Evolutionary conservation across 106 monocot species (phyloP), one percentile per base, ranked within the genome.

Genomic region (Iris macrosiphon): DNA sequence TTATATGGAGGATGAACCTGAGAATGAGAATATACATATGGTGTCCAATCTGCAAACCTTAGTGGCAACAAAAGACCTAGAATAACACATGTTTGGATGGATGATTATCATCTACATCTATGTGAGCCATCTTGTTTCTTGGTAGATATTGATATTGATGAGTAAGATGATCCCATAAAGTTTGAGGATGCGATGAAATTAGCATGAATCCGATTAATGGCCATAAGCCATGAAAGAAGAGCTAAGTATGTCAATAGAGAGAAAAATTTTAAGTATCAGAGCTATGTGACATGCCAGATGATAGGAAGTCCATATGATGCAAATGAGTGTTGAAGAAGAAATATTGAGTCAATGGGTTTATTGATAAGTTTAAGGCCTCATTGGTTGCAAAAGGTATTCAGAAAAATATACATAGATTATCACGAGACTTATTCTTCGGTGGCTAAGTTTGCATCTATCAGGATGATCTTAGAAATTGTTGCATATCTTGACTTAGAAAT

Each of bases 271-370:
- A n/a, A n/a, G 17, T 16, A n/a, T 45, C 5, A 16, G 44, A 45
- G 0, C 44, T 14, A n/a, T 14, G 16, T n/a, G 44, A 45, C 16
- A 5, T 45, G 13, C 44, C 10, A n/a, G 18, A 45, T 11, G 18
- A 45, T 18, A 14, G 18, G 16, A 45, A 45, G 44, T 14, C 0
- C 13, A 45, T 45, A n/a, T 11, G 0, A n/a, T 18, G 13, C 44
- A 45, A 45, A 16, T 45, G 44, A 16, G 44, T 45, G 44, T 45
- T 45, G 5, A 45, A 45, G 13, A n/a, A n/a, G 44, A 45, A 45
- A 16, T n/a, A 45, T n/a, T 15, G 13, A 11, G 16, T 1, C 12
- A 18, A 45, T 45, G 13, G 44, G 18, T 14, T n/a, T 11, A 45
- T 45, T 45, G 44, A 1, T 18, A 45, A 45, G 44, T 18, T n/a